phyloP scores from a whole-genome alignment of 2,329 filamentous ascomycete genomes.

The Capronia epimyces region DNA sequence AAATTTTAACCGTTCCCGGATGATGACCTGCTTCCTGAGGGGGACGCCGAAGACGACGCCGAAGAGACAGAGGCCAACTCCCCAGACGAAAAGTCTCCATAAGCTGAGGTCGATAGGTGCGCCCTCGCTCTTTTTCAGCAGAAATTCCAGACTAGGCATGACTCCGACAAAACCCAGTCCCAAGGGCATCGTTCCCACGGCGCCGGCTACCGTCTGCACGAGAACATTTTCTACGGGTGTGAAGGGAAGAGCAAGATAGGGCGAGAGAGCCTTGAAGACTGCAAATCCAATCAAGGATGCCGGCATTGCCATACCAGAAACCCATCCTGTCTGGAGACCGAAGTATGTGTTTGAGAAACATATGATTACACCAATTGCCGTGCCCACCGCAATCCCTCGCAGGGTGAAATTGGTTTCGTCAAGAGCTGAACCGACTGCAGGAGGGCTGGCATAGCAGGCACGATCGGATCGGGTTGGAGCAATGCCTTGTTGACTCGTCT shows the following conservation, averaged over 20 bases:
- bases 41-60: conserved; percentile 96
- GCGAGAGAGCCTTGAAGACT: conserved; percentile 75
- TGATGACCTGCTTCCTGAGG: conserved; percentile 81
- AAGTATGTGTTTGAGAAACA: conserved; percentile 99
- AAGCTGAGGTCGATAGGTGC: conserved; percentile 68
- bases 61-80: conserved; percentile 88
- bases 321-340: conserved; percentile 83
- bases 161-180: conserved; percentile 95
- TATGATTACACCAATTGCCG: conserved; percentile 81
- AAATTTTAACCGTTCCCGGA: conserved; percentile 86
- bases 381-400: conserved; percentile 71
- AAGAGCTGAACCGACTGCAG: conserved; percentile 30
- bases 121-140: conserved; percentile 70
- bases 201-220: conserved; percentile 90
- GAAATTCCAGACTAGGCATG: conserved; percentile 83
- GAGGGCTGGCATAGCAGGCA: conserved; percentile 20
- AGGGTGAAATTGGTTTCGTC: conserved; percentile 70
- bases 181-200: conserved; percentile 93
- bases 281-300: conserved; percentile 91
- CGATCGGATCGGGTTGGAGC: conserved; percentile 20
- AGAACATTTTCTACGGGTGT: conserved; percentile 94
- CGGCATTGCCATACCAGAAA: conserved; percentile 92
- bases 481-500: conserved; percentile 4
- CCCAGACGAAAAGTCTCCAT: conserved; percentile 81
- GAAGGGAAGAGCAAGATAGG: conserved; percentile 72